Conservation (phyloP, 2,329 filamentous ascomycete species). For the Pseudogymnoascus sp. region DNA sequence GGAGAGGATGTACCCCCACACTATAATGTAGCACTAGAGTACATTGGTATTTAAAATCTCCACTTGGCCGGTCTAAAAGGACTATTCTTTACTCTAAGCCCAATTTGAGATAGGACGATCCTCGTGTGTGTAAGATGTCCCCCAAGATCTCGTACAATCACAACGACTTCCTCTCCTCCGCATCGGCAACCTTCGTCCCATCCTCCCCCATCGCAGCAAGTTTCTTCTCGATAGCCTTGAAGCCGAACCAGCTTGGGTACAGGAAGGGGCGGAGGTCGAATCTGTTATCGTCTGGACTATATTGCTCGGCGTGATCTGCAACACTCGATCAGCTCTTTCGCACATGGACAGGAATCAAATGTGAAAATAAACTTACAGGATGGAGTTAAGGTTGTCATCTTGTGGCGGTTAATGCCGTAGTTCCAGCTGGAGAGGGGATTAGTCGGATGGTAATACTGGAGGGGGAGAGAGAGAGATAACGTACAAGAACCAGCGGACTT, state of each 20-base stretch:
- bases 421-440: slow-evolving; percentile 16
- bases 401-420: slow-evolving; percentile 56
- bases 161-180: slow-evolving; percentile 10
- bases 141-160: neutral
- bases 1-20: neutral
- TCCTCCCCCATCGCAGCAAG: slow-evolving; percentile 36
- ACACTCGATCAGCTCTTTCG: neutral
- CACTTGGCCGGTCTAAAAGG: neutral
- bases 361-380: slow-evolving; percentile 35
- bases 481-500: neutral
- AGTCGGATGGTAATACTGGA: neutral
- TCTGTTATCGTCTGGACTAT: slow-evolving; percentile 50
- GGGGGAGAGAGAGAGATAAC: neutral
- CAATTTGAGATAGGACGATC: neutral
- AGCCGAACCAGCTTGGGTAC: slow-evolving; percentile 29
- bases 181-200: slow-evolving; percentile 11
- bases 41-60: neutral
- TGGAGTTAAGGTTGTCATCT: slow-evolving; percentile 50
- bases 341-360: neutral
- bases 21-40: neutral
- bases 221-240: slow-evolving; percentile 40
- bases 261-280: slow-evolving; percentile 51
- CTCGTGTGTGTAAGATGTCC: neutral
- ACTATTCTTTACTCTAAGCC: neutral
- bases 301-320: slow-evolving; percentile 32